Percentiles rank a stretch among this genome's conserved stretches.
These are phyloP conservation scores for Pyrenophora graminea DNA, from an alignment of 2,329 filamentous ascomycete species.

Conservation along the genomic window DNA sequence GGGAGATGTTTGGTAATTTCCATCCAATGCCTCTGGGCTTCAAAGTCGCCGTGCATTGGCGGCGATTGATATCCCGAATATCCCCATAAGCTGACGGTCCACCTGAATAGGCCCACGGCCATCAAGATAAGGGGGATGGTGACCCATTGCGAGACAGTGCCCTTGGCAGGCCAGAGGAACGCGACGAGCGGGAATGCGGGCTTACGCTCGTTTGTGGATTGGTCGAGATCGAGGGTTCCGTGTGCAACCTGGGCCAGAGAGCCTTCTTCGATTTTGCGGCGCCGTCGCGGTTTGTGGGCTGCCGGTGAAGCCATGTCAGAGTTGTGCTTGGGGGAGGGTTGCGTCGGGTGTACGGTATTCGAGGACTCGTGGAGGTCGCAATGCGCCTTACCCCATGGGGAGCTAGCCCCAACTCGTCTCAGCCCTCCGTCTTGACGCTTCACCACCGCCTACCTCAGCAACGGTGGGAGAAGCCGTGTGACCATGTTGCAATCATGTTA, in stretches of 20 bases:
- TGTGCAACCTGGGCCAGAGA: constrained; percentile 47
- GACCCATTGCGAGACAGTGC: constrained; percentile 87
- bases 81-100: constrained; percentile 90
- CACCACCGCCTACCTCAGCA: too few species aligned
- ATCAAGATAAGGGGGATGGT: constrained; percentile 86
- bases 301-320: constrained; percentile 39
- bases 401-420: constrained; percentile 2
- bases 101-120: constrained; percentile 87
- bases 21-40: constrained; percentile 99
- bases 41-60: constrained; percentile 95
- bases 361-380: constrained; percentile 15
- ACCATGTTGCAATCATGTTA: too few species aligned
- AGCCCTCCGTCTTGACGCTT: too few species aligned
- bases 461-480: too few species aligned
- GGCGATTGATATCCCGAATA: constrained; percentile 87
- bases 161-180: constrained; percentile 91
- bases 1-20: constrained; percentile 89
- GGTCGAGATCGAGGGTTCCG: constrained; percentile 51
- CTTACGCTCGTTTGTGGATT: constrained; percentile 51
- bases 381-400: constrained; percentile 7
- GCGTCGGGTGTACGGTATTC: not conserved
- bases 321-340: constrained; percentile 9
- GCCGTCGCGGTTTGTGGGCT: constrained; percentile 50
- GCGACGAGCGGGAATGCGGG: constrained; percentile 89
- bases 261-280: constrained; percentile 49